These are phyloP conservation scores for Phoma sp. DNA, from an alignment of 2,329 filamentous ascomycete genomes.

Conservation along the genomic window DNA sequence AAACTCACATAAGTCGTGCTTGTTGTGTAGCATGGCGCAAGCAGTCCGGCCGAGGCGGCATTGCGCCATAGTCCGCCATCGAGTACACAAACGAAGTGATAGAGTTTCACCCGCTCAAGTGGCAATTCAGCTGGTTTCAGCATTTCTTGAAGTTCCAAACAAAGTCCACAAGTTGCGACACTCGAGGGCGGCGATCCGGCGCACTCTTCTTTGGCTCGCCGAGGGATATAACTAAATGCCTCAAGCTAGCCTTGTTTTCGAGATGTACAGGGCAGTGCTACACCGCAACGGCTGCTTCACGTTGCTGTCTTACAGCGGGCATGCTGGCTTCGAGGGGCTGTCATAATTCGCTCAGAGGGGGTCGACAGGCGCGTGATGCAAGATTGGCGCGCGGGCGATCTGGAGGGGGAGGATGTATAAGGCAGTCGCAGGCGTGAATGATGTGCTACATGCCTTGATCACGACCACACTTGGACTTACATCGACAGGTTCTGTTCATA, in stretches of 20 bases:
- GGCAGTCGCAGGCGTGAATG: too few relatives aligned
- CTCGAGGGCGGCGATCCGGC: too few relatives aligned
- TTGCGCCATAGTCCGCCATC: constrained; percentile 8
- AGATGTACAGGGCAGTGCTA: neutral
- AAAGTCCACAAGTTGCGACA: too few relatives aligned
- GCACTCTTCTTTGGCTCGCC: neutral
- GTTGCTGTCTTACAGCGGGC: neutral
- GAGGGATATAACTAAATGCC: constrained; percentile 9
- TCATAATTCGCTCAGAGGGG: constrained; percentile 15
- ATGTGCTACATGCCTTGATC: too few relatives aligned
- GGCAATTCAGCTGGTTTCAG: neutral
- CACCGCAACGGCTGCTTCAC: neutral
- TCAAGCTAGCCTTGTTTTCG: constrained; percentile 8
- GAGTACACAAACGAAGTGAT: too few relatives aligned
- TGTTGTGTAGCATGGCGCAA: neutral
- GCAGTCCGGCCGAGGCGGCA: neutral
- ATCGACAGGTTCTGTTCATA: too few relatives aligned
- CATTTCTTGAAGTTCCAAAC: too few relatives aligned
- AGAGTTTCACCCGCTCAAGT: too few relatives aligned
- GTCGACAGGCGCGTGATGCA: constrained; percentile 17
- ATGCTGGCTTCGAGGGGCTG: neutral
- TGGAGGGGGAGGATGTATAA: neutral
- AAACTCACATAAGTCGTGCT: constrained; percentile 4
- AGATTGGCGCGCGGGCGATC: neutral
- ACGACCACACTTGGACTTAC: too few relatives aligned